Evolutionary conservation across 768 basidiomycete species (phyloP).

Genomic region (Phaffia australis): DNA sequence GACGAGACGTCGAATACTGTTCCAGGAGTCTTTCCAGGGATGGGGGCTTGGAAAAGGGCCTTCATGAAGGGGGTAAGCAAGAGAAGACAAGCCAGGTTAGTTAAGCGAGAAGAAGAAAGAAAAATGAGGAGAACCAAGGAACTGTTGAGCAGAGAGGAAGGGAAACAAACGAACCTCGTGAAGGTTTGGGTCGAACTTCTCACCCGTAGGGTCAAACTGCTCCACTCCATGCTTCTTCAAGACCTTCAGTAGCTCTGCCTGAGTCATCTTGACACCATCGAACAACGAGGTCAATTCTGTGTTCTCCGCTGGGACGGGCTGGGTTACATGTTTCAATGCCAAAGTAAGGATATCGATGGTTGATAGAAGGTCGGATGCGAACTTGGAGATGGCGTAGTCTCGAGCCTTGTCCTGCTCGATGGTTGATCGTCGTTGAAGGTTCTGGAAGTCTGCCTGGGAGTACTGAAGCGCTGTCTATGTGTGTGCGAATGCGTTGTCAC

Average conservation of each 20-base stretch:
- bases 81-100: no score
- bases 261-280: constrained; percentile 82
- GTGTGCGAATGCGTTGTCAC: constrained; percentile 17
- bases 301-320: constrained; percentile 36
- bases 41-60: constrained; percentile 81
- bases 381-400: constrained; percentile 84
- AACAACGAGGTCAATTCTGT: constrained; percentile 51
- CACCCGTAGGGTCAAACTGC: constrained; percentile 82
- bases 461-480: constrained; percentile 75
- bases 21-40: constrained; percentile 64
- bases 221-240: constrained; percentile 85
- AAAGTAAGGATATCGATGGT: constrained; percentile 81
- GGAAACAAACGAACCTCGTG: constrained; percentile 49
- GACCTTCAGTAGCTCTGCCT: constrained; percentile 76
- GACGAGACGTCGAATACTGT: constrained; percentile 85
- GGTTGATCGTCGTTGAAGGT: constrained; percentile 80
- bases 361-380: constrained; percentile 64
- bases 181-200: constrained; percentile 84
- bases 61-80: no score
- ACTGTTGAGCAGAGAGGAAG: no score
- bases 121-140: no score
- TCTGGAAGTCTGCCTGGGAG: constrained; percentile 87
- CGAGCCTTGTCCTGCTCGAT: constrained; percentile 75
- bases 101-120: no score
- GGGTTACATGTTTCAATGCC: constrained; percentile 59